Evolutionary conservation across 371 early-diverging fungal genomes (phyloP), one percentile per base, ranked within the genome.

Genomic region (Mortierella sp.): DNA sequence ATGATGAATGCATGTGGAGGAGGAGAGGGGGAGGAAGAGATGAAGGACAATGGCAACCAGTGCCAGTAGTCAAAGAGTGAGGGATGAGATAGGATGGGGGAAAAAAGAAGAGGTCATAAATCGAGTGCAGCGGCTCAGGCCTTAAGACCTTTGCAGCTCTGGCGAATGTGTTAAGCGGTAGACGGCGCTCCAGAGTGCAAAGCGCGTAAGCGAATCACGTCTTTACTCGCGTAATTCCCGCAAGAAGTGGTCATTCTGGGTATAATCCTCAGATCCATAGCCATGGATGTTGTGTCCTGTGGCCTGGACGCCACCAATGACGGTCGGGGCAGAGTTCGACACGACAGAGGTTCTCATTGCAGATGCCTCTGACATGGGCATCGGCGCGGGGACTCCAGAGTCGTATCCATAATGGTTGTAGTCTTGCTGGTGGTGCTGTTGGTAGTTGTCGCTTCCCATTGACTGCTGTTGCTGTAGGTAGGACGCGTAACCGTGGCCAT

Each of bases 231-330:
- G 81, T 51, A 85, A 54, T 55, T 85, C 85, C 24, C 81, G 75
- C 73, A 85, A 50, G 71, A 81, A 85, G 40, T 81, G 76, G 34
- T 81, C 73, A 67, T 81, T 81, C 71, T 74, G 79, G 19, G 53
- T 71, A 55, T 71, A 85, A 24, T 85, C 85, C 51, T 81, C 78
- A 5, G 85, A 85, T 31, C 77, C 78, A 76, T 81, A 81, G 16
- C 74, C 64, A 31, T 77, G 69, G 46, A 70, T 48, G 28, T 76
- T 78, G 34, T 78, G 78, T 2, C 85, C 81, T 0, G 34, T 40
- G 4, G 40, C 57, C 1, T 64, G 77, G 51, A 48, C 50, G 2
- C 79, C 77, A 14, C 78, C 67, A 3, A 43, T 21, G n/a, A 64
- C 64, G 44, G n/a, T 16, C 31, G 50, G 67, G 4, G 59, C 34